Conservation (phyloP, 2,329 filamentous ascomycete species). For the Verticillium klebahnii region DNA sequence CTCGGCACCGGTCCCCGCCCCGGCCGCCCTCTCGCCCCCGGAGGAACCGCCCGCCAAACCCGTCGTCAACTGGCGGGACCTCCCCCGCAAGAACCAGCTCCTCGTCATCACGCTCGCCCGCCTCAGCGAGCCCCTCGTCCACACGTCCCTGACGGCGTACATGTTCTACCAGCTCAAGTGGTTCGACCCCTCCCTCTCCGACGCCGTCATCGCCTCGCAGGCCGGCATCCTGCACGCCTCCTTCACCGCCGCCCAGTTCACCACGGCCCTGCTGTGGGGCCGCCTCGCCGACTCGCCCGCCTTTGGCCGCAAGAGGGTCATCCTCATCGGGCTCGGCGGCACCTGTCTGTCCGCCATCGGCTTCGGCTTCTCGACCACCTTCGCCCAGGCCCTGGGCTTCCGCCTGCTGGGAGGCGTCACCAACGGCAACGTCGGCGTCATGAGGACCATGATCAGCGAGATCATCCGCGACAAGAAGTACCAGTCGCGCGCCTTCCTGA, state of each 20-base stretch:
- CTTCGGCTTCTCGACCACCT: constrained; percentile 66
- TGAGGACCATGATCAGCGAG: constrained; percentile 62
- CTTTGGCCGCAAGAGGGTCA: constrained; percentile 70
- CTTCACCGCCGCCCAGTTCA: constrained; percentile 77
- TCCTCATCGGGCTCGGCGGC: constrained; percentile 72
- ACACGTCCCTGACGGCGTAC: constrained; percentile 71
- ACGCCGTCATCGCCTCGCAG: constrained; percentile 68
- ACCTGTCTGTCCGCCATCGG: constrained; percentile 61
- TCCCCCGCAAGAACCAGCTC: constrained; percentile 75
- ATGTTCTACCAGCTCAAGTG: constrained; percentile 87
- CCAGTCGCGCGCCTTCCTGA: constrained; percentile 41
- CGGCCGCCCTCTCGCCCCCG: background rate
- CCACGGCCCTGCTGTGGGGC: constrained; percentile 81
- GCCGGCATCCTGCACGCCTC: constrained; percentile 73
- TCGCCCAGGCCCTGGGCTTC: constrained; percentile 61
- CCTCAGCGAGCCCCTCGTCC: constrained; percentile 76
- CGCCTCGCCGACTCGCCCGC: constrained; percentile 58
- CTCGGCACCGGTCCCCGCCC: background rate
- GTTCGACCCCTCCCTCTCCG: constrained; percentile 52
- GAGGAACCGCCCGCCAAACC: constrained; percentile 2
- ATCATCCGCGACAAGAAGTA: constrained; percentile 43
- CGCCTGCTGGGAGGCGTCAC: constrained; percentile 57
- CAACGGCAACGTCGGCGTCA: constrained; percentile 45
- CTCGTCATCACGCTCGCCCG: constrained; percentile 73
- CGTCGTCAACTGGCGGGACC: constrained; percentile 51